Base-by-base conservation (phyloP, 2,329 filamentous ascomycete species). In the Pleomassaria siparia region DNA sequence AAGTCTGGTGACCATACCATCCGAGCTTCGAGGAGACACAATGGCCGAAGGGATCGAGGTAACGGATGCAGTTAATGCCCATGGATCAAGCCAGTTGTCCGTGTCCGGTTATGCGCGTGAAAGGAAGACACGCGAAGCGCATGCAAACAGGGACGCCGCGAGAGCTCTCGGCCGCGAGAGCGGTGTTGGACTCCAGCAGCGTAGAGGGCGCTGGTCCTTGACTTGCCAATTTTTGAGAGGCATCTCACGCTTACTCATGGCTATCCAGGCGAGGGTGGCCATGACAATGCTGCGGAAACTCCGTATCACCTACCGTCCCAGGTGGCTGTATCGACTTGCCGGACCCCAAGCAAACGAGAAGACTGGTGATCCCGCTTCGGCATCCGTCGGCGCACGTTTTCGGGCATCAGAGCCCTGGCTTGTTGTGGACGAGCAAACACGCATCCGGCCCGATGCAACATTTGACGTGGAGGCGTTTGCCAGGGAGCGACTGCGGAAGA, bases 381-480 rank as follows among this genome's bases (percentile, higher is more conserved):
- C 44, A 4, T 21, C 37, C 42, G 50, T 33, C 22, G 18, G 43
- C 35, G 18, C 41, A 13, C 35, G 46, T 12, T 18, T 44, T 18
- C 36, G 16, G 46, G 43, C 40, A 43, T 44, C 45, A 29, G 59
- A 57, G 12, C 51, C 57, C 13, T 60, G 62, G 62, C 45, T 66
- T 40, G 55, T 54, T 3, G 45, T 60, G 6, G 63, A 65, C 43
- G 62, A 64, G 24, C 55, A 55, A 16, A 58, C 45, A 13, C 57
- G 55, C 8, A 39, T 59, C 25, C 60, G 57, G 3, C 57, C 56
- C 9, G 53, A 63, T 11, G 43, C 29, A 20, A 46, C 53, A 28
- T 82, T 90, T 22, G 91, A 97, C 60, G 84, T 96, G 2, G 92
- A 96, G 70, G 78, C 76, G 1, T 89, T 94, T 66, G 84, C 91